Conservation (phyloP, 2,329 filamentous ascomycete species). For the Epichloe hybrida region DNA sequence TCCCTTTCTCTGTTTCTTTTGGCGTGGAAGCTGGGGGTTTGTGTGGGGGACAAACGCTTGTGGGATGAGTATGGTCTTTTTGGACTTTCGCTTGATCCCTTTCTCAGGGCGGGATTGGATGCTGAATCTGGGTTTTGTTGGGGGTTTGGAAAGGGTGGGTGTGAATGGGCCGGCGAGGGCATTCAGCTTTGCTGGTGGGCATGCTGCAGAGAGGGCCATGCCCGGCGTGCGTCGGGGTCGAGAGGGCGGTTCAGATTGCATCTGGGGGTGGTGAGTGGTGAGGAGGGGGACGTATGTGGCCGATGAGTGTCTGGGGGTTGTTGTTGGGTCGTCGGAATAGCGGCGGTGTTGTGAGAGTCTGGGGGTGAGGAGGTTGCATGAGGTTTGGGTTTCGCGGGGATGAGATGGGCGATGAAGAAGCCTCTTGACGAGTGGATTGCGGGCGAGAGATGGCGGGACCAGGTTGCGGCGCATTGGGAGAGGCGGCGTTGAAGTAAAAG, state of each 20-base stretch:
- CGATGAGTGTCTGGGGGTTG: neutral
- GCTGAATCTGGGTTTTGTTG: neutral
- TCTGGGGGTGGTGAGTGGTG: too few species aligned
- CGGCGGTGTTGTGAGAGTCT: neutral
- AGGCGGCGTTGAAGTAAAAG: too few species aligned
- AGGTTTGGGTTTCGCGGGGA: neutral
- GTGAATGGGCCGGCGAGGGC: neutral
- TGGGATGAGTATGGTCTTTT: neutral
- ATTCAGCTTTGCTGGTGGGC: neutral
- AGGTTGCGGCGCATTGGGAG: neutral
- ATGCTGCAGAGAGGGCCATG: neutral
- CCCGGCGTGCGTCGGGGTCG: neutral
- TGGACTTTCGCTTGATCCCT: slow-evolving; percentile 1
- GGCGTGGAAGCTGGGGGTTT: neutral
- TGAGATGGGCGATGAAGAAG: too few species aligned
- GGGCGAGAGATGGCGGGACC: neutral
- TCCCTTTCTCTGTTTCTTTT: neutral
- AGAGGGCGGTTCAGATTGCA: too few species aligned
- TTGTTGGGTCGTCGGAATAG: neutral
- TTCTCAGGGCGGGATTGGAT: neutral
- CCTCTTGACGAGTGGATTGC: neutral
- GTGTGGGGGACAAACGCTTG: neutral
- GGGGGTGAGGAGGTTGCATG: neutral
- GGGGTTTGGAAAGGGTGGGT: neutral
- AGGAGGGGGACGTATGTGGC: neutral